phyloP scores from a whole-genome alignment of 192 early-diverging fungal species.

The Jimgerdemannia lactiflua region DNA sequence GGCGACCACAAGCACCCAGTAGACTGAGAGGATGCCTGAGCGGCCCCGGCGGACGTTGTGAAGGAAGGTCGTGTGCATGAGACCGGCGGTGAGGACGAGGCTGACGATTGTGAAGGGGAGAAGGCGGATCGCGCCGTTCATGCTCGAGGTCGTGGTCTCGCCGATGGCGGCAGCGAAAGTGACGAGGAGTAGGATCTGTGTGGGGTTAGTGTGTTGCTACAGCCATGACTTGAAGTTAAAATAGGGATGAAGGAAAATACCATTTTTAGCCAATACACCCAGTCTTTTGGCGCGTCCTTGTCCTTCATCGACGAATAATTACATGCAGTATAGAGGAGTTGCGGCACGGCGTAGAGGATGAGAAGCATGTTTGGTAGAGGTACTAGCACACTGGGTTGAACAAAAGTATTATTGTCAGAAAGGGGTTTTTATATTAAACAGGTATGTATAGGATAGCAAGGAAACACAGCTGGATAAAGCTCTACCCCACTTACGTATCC shows the following conservation, averaged over 20 bases:
- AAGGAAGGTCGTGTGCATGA: neutral
- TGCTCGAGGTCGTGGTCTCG: neutral
- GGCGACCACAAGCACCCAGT: neutral
- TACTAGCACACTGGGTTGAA: neutral
- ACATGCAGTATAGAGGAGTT: neutral
- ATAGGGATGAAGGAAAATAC: neutral
- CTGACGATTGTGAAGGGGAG: neutral
- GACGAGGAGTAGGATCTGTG: neutral
- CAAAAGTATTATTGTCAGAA: no score
- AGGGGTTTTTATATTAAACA: no score
- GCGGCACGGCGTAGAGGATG: neutral
- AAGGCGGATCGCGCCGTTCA: neutral
- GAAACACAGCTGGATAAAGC: no score
- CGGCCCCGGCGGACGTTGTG: neutral
- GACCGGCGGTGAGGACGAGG: neutral
- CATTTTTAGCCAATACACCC: neutral
- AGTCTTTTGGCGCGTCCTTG: neutral
- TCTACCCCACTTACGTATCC: neutral
- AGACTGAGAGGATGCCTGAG: neutral
- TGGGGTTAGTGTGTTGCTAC: no score
- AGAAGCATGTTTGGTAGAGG: neutral
- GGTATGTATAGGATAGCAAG: no score
- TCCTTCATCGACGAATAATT: neutral
- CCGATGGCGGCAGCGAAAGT: neutral
- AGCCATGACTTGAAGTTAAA: neutral